phyloP scores from a whole-genome alignment of 768 basidiomycete species.

The Royoungia palumana region DNA sequence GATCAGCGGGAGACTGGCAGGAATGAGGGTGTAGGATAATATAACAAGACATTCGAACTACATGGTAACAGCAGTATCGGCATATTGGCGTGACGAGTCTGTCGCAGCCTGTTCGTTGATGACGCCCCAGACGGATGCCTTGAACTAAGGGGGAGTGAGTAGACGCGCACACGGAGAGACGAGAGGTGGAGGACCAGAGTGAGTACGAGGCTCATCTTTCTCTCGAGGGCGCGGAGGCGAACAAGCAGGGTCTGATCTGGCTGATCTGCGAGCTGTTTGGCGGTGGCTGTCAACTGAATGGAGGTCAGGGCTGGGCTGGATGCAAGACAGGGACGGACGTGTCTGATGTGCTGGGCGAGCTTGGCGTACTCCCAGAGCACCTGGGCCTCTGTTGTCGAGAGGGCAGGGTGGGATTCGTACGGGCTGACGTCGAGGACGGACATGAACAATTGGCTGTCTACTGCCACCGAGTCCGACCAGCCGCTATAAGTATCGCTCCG shows the following conservation, averaged over 20 bases:
- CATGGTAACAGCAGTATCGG: slow-evolving; percentile 16
- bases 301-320: not conserved
- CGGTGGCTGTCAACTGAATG: slow-evolving; percentile 57
- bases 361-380: slow-evolving; percentile 94
- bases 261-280: slow-evolving; percentile 65
- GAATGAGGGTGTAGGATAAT: slow-evolving; percentile 40
- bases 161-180: not conserved
- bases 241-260: slow-evolving; percentile 77
- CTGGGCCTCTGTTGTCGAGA: slow-evolving; percentile 69
- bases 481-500: too few species aligned
- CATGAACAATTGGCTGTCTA: not conserved
- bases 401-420: slow-evolving; percentile 64
- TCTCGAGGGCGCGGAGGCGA: slow-evolving; percentile 77
- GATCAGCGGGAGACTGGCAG: slow-evolving; percentile 49
- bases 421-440: slow-evolving; percentile 55
- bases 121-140: slow-evolving; percentile 94
- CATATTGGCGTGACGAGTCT: slow-evolving; percentile 14
- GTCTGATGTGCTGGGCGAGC: slow-evolving; percentile 73
- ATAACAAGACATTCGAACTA: slow-evolving; percentile 9
- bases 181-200: slow-evolving; percentile 60
- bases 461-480: too few species aligned
- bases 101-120: slow-evolving; percentile 69
- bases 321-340: slow-evolving; percentile 45
- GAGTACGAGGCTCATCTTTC: slow-evolving; percentile 93
- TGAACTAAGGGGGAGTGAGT: slow-evolving; percentile 58